phyloP scores from a whole-genome alignment of 495 filamentous ascomycete species.

The Daldinia caldariorum region DNA sequence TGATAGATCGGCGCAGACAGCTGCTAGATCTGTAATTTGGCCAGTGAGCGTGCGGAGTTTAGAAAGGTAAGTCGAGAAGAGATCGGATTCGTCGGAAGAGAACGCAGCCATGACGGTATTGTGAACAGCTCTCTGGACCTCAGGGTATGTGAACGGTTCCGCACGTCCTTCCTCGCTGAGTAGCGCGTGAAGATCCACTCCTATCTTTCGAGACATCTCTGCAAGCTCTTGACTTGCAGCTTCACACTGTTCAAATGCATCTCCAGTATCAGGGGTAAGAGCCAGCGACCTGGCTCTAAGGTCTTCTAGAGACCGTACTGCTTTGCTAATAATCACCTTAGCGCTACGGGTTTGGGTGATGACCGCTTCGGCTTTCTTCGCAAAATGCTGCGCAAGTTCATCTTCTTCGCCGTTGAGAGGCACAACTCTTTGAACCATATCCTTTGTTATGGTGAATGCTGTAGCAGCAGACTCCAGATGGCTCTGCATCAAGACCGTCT shows the following conservation, averaged over 20 bases:
- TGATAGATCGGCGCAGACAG: constrained; percentile 75
- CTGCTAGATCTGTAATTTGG: constrained; percentile 75
- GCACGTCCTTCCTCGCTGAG: constrained; percentile 79
- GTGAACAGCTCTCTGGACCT: constrained; percentile 70
- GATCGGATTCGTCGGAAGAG: constrained; percentile 62
- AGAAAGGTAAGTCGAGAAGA: constrained; percentile 73
- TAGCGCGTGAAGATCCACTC: constrained; percentile 69
- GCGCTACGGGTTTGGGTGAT: constrained; percentile 79
- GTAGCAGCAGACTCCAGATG: constrained; percentile 81
- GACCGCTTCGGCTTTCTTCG: constrained; percentile 75
- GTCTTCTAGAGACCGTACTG: constrained; percentile 79
- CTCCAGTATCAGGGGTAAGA: constrained; percentile 66
- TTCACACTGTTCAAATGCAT: constrained; percentile 67
- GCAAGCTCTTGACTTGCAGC: constrained; percentile 71
- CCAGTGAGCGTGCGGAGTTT: constrained; percentile 72
- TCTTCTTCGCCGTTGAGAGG: constrained; percentile 63
- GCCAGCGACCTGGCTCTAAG: constrained; percentile 80
- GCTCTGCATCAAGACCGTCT: constrained; percentile 76
- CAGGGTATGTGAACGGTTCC: constrained; percentile 70
- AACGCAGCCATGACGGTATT: constrained; percentile 63
- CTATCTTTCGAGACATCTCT: constrained; percentile 70
- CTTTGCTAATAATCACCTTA: constrained; percentile 86
- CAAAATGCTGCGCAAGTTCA: constrained; percentile 72
- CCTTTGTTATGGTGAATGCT: constrained; percentile 68
- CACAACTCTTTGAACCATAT: constrained; percentile 71